Evolutionary conservation across 148 eudicot genomes (phyloP), one percentile per base, ranked within the genome.

Genomic region (Limonium bicolor): DNA sequence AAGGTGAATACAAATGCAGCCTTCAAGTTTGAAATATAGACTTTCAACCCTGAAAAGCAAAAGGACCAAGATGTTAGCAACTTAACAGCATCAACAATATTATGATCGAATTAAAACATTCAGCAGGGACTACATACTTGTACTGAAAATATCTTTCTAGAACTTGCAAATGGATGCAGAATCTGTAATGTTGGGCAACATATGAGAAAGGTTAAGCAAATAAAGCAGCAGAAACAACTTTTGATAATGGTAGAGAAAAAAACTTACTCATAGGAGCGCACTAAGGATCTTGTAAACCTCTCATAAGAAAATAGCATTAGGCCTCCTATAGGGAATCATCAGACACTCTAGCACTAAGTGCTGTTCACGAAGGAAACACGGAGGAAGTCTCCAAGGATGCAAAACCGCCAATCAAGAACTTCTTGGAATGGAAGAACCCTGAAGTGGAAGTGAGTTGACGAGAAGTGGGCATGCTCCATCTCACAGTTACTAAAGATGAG

Each of bases 331-430:
- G 54, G 53, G 75, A 41, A 74, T 72, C 46, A 51, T 68, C 32
- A 22, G 57, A 58, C 51, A 42, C 51, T 45, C 61, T 54, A 44
- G 64, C 71, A 65, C 93, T 81, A 81, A 55, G 96, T 86, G 78
- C 84, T 68, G 82, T 86, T 81, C 64, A 75, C 70, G 64, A 86
- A 78, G 56, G 87, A 75, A 70, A 81, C 78, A 65, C 62, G 73
- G 56, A 71, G 71, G 56, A 58, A 76, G 51, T 62, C 66, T 62
- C 92, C 83, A 58, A 71, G 72, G 66, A 59, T 64, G 67, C 76
- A 65, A 81, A 75, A 75, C 68, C 88, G 80, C 95, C 93, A 81
- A 61, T 75, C 80, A 52, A 75, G 84, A 64, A 76, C 82, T 78
- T 85, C 65, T 54, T 61, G 70, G 62, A 76, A 68, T 38, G 79